A percentile compares a stretch with the other conserved stretches of the same genome.
Evolutionary conservation across 2,329 filamentous ascomycete species (phyloP).

Genomic region (Chaetomiaceae sp.): DNA sequence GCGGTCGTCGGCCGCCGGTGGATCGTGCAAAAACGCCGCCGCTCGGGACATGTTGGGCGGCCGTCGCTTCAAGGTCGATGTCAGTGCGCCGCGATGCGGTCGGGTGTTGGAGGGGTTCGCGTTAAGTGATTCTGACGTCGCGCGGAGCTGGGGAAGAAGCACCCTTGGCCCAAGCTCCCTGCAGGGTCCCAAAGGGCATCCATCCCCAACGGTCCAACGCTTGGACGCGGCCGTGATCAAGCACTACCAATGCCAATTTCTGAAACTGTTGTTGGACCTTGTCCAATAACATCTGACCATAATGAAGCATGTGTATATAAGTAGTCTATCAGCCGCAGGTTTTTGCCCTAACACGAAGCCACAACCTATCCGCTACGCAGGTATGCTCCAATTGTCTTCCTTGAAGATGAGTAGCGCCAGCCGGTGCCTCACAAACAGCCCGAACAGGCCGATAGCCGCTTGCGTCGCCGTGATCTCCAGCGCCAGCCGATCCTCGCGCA

Average conservation of each 20-base stretch:
- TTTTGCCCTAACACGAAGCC: no score
- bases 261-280: no score
- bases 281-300: no score
- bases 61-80: neutral
- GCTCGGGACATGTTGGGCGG: constrained; percentile 18
- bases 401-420: constrained; percentile 85
- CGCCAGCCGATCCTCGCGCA: constrained; percentile 79
- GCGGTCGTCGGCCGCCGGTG: constrained; percentile 37
- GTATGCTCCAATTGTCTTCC: constrained; percentile 67
- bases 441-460: constrained; percentile 66
- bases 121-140: neutral
- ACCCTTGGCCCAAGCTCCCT: constrained; percentile 18
- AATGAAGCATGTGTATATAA: no score
- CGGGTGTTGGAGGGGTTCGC: neutral
- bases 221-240: no score
- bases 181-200: neutral
- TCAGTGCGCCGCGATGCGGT: neutral
- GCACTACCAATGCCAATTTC: neutral
- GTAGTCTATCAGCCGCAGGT: no score
- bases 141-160: neutral
- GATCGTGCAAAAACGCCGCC: constrained; percentile 26
- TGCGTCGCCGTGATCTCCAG: constrained; percentile 77
- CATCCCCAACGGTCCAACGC: no score
- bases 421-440: constrained; percentile 77
- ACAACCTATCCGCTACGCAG: neutral